Percentiles rank a stretch among this genome's conserved stretches.
These are phyloP conservation scores for Leishmania arabica DNA, from an alignment of 208 protist genomes.

Conservation along the genomic window DNA sequence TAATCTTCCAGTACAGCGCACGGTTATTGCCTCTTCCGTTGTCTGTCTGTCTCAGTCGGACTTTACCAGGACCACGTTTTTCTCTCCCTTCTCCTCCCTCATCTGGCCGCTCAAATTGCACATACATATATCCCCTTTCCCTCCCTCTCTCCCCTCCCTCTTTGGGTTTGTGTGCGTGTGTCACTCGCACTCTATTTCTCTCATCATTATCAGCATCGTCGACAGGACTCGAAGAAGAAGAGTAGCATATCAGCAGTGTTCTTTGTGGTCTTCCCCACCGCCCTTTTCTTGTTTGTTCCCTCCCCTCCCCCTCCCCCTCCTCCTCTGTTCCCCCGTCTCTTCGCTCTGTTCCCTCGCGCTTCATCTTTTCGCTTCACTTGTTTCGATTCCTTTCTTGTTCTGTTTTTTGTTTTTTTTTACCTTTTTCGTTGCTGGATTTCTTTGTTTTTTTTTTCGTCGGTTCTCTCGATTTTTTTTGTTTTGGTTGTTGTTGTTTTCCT, in stretches of 20 bases:
- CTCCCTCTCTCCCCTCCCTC: not conserved
- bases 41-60: not conserved
- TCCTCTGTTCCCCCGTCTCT: not conserved
- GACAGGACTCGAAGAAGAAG: not conserved
- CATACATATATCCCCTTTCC: not conserved
- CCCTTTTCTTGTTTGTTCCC: not conserved
- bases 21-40: not conserved
- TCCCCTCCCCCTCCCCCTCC: too few relatives aligned
- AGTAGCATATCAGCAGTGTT: constrained; percentile 3
- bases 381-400: not conserved
- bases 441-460: not conserved
- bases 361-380: not conserved
- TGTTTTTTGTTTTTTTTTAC: not conserved
- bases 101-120: not conserved
- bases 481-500: not conserved
- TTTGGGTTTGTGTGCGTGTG: not conserved
- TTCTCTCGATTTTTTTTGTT: not conserved
- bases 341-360: too few relatives aligned
- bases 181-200: not conserved
- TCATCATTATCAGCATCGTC: constrained; percentile 1
- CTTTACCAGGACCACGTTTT: not conserved
- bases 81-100: not conserved
- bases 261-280: not conserved
- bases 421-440: not conserved
- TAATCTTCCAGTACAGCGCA: not conserved